These are phyloP conservation scores for Pseudopediastrum boryanum DNA, from an alignment of 139 green algal genomes.

Conservation along the genomic window DNA sequence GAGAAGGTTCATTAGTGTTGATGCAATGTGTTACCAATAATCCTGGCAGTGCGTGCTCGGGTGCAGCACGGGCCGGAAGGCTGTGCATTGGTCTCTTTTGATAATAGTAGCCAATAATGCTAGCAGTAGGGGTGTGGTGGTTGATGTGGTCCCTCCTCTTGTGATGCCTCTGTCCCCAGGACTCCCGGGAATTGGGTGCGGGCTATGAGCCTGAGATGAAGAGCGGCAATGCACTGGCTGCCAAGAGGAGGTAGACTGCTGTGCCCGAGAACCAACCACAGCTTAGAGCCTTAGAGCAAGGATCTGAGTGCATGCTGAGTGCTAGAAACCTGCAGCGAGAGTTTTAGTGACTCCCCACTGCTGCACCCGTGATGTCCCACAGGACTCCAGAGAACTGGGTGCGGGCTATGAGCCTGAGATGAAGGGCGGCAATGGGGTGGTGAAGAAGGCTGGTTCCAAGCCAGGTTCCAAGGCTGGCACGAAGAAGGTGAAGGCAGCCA, in stretches of 20 bases:
- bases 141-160: no score
- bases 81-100: no score
- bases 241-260: no score
- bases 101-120: no score
- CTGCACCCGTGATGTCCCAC: neutral
- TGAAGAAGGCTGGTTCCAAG: neutral
- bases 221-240: neutral
- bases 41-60: no score
- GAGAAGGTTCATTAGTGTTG: no score
- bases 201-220: slow-evolving; percentile 38
- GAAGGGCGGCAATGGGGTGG: slow-evolving; percentile 4
- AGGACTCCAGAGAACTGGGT: slow-evolving; percentile 1
- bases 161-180: no score
- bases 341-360: neutral
- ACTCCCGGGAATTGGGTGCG: slow-evolving; percentile 1
- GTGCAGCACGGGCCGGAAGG: no score
- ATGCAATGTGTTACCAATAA: no score
- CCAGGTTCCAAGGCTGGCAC: slow-evolving; percentile 9
- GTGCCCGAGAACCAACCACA: neutral
- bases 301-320: neutral
- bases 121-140: no score
- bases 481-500: slow-evolving; percentile 29
- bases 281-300: neutral
- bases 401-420: slow-evolving; percentile 36
- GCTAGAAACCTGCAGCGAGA: neutral